Conservation (phyloP, 768 basidiomycete genomes). For the Naganishia vaughanmartiniae region DNA sequence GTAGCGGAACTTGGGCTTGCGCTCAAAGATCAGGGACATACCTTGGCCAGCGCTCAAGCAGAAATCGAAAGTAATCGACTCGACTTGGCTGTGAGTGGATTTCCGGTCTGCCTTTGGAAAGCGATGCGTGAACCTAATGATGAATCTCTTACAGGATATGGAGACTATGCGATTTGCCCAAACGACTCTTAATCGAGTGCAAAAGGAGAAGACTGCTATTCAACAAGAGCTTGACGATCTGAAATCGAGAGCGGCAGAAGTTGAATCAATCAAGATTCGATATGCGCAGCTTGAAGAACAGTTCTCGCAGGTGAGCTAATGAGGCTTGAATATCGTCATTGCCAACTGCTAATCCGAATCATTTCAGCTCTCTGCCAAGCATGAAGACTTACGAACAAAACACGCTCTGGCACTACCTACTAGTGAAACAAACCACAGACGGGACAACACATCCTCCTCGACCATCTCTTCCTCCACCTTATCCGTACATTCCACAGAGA, state of each 20-base stretch:
- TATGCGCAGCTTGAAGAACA: slow-evolving; percentile 34
- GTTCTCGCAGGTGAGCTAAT: slow-evolving; percentile 34
- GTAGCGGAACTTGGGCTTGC: slow-evolving; percentile 87
- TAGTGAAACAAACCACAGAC: not conserved
- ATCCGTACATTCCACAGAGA: slow-evolving; percentile 38
- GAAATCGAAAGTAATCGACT: slow-evolving; percentile 77
- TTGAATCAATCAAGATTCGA: slow-evolving; percentile 26
- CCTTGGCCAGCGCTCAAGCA: slow-evolving; percentile 82
- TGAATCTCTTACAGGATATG: slow-evolving; percentile 59
- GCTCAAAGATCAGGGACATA: slow-evolving; percentile 76
- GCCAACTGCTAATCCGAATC: not conserved
- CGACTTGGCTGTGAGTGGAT: slow-evolving; percentile 67
- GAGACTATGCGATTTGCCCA: slow-evolving; percentile 58
- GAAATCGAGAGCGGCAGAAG: slow-evolving; percentile 57
- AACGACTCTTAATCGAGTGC: slow-evolving; percentile 58
- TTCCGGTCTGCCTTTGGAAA: not conserved
- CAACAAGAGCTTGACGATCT: slow-evolving; percentile 62
- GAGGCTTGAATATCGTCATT: not conserved
- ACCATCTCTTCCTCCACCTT: slow-evolving; percentile 32
- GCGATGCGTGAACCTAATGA: not conserved
- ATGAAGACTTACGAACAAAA: slow-evolving; percentile 26
- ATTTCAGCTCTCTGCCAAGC: slow-evolving; percentile 3
- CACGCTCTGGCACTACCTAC: slow-evolving; percentile 19
- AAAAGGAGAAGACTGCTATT: slow-evolving; percentile 59
- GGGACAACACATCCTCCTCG: not conserved